These are phyloP conservation scores for Purpureocillium takamizusanense DNA, from an alignment of 2,329 filamentous ascomycete genomes.

Conservation along the genomic window DNA sequence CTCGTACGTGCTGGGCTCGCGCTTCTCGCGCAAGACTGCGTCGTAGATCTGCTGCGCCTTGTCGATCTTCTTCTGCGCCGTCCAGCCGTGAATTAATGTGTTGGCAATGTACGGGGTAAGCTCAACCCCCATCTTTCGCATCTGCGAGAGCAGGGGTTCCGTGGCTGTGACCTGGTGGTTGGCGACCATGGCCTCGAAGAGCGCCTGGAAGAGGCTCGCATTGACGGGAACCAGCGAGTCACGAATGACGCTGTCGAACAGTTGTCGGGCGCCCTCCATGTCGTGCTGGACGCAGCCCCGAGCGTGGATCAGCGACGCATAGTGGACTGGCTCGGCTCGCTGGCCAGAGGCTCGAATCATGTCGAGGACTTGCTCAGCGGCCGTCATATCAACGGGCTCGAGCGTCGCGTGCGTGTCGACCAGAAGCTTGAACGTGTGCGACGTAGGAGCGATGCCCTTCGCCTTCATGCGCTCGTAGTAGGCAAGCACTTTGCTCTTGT, in stretches of 20 bases:
- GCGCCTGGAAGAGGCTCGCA: conserved; percentile 85
- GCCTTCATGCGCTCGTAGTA: conserved; percentile 94
- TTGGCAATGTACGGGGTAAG: conserved; percentile 98
- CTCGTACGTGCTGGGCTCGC: conserved; percentile 97
- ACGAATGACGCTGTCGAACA: conserved; percentile 74
- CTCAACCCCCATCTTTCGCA: conserved; percentile 65
- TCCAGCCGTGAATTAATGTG: conserved; percentile 95
- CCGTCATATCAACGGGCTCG: conserved; percentile 80
- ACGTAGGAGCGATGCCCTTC: conserved; percentile 79
- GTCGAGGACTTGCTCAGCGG: conserved; percentile 75
- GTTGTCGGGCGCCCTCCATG: conserved; percentile 68
- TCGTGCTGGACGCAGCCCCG: conserved; percentile 92
- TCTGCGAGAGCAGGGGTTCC: conserved; percentile 63
- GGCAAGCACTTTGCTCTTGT: conserved; percentile 83
- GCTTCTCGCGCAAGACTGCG: conserved; percentile 64
- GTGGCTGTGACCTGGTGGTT: conserved; percentile 79
- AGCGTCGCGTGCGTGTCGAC: conserved; percentile 93
- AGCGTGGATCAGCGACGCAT: conserved; percentile 89
- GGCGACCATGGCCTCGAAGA: conserved; percentile 96
- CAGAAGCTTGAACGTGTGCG: conserved; percentile 95
- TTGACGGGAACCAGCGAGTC: conserved; percentile 61
- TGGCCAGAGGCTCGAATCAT: conserved; percentile 67
- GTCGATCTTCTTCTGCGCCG: conserved; percentile 67
- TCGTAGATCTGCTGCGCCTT: conserved; percentile 76
- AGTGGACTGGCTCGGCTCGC: conserved; percentile 84